Percentiles rank a stretch among this genome's conserved stretches.
phyloP scores from a whole-genome alignment of 2,329 filamentous ascomycete species.

The Calonectria multiphialidica region DNA sequence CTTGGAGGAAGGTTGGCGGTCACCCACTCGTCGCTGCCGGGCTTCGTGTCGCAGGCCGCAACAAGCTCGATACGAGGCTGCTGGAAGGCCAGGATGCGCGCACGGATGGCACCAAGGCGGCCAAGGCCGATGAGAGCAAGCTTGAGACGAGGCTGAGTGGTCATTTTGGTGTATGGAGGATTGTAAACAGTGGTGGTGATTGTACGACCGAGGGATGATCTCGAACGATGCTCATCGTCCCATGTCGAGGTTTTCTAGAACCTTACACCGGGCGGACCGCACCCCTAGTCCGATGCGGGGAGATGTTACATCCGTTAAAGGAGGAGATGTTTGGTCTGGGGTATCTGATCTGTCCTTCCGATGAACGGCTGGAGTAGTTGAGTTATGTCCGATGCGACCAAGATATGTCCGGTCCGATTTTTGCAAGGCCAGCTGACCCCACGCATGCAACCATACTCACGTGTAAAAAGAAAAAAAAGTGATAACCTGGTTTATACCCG shows the following conservation, averaged over 20 bases:
- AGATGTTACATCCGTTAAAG: not conserved
- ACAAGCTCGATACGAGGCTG: not conserved
- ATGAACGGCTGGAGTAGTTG: no score
- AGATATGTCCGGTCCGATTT: no score
- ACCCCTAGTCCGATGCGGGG: not conserved
- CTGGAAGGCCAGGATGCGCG: not conserved
- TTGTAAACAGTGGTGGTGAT: not conserved
- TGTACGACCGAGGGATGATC: not conserved
- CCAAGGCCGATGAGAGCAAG: not conserved
- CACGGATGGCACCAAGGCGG: not conserved
- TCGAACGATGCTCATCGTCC: not conserved
- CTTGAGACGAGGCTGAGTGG: not conserved
- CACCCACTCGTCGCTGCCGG: not conserved
- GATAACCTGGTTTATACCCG: no score
- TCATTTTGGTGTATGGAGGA: not conserved
- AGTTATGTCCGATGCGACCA: no score
- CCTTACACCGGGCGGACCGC: not conserved
- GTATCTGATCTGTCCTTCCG: no score
- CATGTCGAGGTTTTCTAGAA: not conserved
- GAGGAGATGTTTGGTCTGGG: no score
- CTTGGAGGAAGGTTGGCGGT: not conserved
- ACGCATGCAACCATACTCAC: no score
- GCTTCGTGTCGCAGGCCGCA: not conserved
- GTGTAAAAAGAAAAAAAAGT: no score
- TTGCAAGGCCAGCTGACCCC: no score